A percentile compares a stretch with the other conserved stretches of the same genome.
phyloP scores from a whole-genome alignment of 345 rosid species.

The Iberis pinnata region DNA sequence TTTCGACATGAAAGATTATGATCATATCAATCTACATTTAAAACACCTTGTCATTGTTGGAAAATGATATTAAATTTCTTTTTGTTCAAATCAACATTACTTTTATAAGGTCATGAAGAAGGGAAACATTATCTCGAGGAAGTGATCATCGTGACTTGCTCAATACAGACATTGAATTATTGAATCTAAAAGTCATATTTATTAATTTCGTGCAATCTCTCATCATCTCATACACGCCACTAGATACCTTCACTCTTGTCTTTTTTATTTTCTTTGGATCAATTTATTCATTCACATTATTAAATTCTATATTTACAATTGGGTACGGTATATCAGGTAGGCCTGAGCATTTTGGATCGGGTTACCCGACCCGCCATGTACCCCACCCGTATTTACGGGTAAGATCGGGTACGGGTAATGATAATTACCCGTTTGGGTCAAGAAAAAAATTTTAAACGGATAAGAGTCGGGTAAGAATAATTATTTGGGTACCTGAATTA shows the following conservation, averaged over 20 bases:
- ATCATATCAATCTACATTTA: background rate
- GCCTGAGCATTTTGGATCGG: no score
- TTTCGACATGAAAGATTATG: constrained; percentile 19
- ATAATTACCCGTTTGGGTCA: no score
- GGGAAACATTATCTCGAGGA: constrained; percentile 37
- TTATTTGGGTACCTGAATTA: no score
- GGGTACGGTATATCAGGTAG: no score
- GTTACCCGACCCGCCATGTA: no score
- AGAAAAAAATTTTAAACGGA: no score
- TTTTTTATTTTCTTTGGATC: background rate
- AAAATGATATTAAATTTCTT: no score
- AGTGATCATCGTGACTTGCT: constrained; percentile 32
- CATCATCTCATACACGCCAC: constrained; percentile 9
- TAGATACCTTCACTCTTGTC: background rate
- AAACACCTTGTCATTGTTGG: no score
- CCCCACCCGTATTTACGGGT: no score
- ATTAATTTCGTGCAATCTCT: background rate
- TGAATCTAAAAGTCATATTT: constrained; percentile 1
- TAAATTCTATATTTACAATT: no score
- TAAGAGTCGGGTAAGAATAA: no score
- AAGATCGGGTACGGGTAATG: no score
- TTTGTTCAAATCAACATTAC: constrained; percentile 15
- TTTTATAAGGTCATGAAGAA: constrained; percentile 11
- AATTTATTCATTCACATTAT: background rate
- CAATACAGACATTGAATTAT: constrained; percentile 24